These are phyloP conservation scores for Fusarium sp. DNA, from an alignment of 2,329 filamentous ascomycete genomes.

Conservation along the genomic window DNA sequence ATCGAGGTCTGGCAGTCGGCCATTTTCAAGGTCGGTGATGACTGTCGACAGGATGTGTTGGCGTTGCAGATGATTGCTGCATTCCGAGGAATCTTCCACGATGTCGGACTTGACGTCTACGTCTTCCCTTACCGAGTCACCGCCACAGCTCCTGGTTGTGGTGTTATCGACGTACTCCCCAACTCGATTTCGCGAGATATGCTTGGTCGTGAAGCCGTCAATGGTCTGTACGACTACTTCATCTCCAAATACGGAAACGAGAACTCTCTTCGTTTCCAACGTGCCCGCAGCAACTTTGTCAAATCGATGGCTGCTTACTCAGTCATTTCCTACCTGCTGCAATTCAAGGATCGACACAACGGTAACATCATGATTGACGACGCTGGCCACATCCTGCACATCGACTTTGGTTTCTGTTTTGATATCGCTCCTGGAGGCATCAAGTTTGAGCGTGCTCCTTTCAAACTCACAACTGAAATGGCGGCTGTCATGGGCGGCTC, in stretches of 20 bases:
- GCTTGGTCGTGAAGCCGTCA: conserved; percentile 97
- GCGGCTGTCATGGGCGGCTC: conserved; percentile 97
- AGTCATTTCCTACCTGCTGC: conserved; percentile 93
- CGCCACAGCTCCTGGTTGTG: conserved; percentile 94
- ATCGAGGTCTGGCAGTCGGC: conserved; percentile 99
- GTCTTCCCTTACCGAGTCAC: conserved; percentile 98
- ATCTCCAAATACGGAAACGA: conserved; percentile 97
- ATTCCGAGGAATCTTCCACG: conserved; percentile 96
- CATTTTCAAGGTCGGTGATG: conserved; percentile 99
- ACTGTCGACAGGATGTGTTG: conserved; percentile 96
- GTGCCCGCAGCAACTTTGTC: conserved; percentile 95
- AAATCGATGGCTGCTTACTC: conserved; percentile 99
- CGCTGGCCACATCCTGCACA: conserved; percentile 95
- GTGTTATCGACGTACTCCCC: conserved; percentile 96
- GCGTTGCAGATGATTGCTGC: conserved; percentile 98
- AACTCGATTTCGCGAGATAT: conserved; percentile 99
- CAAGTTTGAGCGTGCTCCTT: conserved; percentile 96
- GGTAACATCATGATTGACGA: conserved; percentile 99
- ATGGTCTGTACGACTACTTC: conserved; percentile 98
- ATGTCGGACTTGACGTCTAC: conserved; percentile 93
- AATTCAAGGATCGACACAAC: conserved; percentile 99
- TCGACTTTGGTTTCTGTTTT: conserved; percentile 99
- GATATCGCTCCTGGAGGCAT: conserved; percentile 97
- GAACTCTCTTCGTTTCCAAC: conserved; percentile 93
- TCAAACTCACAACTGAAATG: conserved; percentile 98